Evolutionary conservation across 352 stramenopile genomes (phyloP), one percentile per base, ranked within the genome.

Genomic region (Phytophthora capsici): DNA sequence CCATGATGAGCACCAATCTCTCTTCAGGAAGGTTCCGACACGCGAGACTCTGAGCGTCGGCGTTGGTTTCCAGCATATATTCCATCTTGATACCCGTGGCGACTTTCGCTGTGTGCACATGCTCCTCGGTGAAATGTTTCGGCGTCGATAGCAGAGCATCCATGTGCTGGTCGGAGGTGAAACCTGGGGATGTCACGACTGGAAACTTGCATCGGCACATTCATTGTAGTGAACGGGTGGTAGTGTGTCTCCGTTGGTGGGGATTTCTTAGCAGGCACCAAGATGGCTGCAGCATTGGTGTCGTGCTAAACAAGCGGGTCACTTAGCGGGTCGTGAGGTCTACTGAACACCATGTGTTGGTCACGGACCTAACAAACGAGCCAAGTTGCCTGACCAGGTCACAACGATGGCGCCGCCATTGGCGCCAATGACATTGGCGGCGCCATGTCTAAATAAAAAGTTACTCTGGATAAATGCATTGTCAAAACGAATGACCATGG

Each of bases 1-100:
- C 77, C 71, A 85, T 82, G 54, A 85, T 69, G 23, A 85, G 37
- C 17, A 82, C 56, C 22, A 85, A 53, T n/a, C 67, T 67, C 47
- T 68, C 52, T 17, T 61, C 56, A 5, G 51, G 63, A 12, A 71
- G 32, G 26, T 63, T 41, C n/a, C 34, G 57, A 20, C 63, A 71
- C 26, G 44, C 51, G 5, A 52, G 45, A 22, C 37, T 58, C 3
- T 46, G 36, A 5, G 57, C 44, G 25, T 68, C 57, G 0, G 62
- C 48, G 43, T 61, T 63, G 26, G 50, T 57, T 48, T 69, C 51
- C 10, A 78, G 17, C 32, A 72, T 76, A 37, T 77, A 83, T 49
- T 80, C 71, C 45, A 83, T 63, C n/a, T 55, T 69, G 48, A 83
- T 80, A 19, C 69, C 71, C 2, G 70, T 80, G 1, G 68, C 23